Evolutionary conservation across 768 basidiomycete genomes (phyloP).

Genomic region (Lactarius hengduanensis): DNA sequence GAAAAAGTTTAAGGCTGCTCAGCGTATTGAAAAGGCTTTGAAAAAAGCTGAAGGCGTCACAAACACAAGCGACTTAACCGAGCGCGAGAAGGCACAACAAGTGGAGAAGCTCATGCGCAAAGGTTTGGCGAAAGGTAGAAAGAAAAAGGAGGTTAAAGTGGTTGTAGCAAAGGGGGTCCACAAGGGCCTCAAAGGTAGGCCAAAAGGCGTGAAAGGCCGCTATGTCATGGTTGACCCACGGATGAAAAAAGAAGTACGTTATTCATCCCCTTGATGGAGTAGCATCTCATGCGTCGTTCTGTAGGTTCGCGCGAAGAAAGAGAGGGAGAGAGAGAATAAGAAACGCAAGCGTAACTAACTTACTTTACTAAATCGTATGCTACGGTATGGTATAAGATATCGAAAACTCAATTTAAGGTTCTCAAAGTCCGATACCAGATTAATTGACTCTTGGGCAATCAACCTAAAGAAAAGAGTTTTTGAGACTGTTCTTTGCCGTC

Average conservation of each 20-base stretch:
- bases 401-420: slow-evolving; percentile 1
- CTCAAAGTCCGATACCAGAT: not conserved
- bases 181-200: slow-evolving; percentile 87
- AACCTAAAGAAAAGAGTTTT: slow-evolving; percentile 4
- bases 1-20: slow-evolving; percentile 88
- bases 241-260: slow-evolving; percentile 86
- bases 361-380: slow-evolving; percentile 1
- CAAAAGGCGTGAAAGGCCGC: slow-evolving; percentile 93
- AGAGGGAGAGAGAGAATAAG: slow-evolving; percentile 71
- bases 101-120: slow-evolving; percentile 91
- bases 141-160: slow-evolving; percentile 77
- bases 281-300: slow-evolving; percentile 21
- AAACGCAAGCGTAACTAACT: slow-evolving; percentile 47
- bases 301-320: slow-evolving; percentile 81
- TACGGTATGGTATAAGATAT: not conserved
- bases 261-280: slow-evolving; percentile 10
- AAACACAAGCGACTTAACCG: slow-evolving; percentile 84
- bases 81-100: slow-evolving; percentile 90
- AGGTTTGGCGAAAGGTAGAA: slow-evolving; percentile 65
- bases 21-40: slow-evolving; percentile 85
- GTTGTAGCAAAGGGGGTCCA: slow-evolving; percentile 91
- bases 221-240: slow-evolving; percentile 93
- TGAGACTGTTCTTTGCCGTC: slow-evolving; percentile 29
- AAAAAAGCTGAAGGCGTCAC: slow-evolving; percentile 96
- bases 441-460: not conserved